Conservation (phyloP, 2,329 filamentous ascomycete genomes). For the Pyricularia pennisetigena region DNA sequence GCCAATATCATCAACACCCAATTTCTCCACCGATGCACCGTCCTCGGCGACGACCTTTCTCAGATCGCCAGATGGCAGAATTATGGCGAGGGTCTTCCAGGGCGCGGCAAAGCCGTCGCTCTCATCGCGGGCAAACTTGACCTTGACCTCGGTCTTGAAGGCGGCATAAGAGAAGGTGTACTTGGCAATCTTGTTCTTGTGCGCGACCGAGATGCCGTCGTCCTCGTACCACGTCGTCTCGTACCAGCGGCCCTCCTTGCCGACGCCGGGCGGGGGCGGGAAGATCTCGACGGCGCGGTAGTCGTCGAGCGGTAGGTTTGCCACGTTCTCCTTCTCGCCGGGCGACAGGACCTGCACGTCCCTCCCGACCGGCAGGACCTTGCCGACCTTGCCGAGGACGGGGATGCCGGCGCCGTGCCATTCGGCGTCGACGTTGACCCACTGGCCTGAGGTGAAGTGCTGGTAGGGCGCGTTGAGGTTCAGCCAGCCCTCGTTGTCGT, state of each 20-base stretch:
- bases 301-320: slow-evolving; percentile 22
- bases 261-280: slow-evolving; percentile 14
- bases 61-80: slow-evolving; percentile 22
- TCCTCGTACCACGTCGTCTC: slow-evolving; percentile 24
- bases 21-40: neutral
- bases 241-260: slow-evolving; percentile 1
- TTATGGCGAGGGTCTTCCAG: slow-evolving; percentile 21
- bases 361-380: slow-evolving; percentile 23
- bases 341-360: slow-evolving; percentile 15
- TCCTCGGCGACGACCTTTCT: slow-evolving; percentile 12
- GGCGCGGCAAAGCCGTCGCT: slow-evolving; percentile 20
- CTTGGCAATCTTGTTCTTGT: slow-evolving; percentile 21
- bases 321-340: slow-evolving; percentile 14
- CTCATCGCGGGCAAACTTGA: slow-evolving; percentile 20
- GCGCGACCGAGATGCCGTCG: slow-evolving; percentile 22
- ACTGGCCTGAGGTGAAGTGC: slow-evolving; percentile 28
- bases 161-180: slow-evolving; percentile 20
- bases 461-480: slow-evolving; percentile 47
- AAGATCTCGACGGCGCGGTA: slow-evolving; percentile 24
- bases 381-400: slow-evolving; percentile 19
- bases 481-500: slow-evolving; percentile 40
- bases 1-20: neutral
- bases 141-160: slow-evolving; percentile 11
- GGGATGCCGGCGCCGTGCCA: slow-evolving; percentile 21
- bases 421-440: slow-evolving; percentile 19